Conservation (phyloP, 345 rosid species). For the Euphorbia peplus region DNA sequence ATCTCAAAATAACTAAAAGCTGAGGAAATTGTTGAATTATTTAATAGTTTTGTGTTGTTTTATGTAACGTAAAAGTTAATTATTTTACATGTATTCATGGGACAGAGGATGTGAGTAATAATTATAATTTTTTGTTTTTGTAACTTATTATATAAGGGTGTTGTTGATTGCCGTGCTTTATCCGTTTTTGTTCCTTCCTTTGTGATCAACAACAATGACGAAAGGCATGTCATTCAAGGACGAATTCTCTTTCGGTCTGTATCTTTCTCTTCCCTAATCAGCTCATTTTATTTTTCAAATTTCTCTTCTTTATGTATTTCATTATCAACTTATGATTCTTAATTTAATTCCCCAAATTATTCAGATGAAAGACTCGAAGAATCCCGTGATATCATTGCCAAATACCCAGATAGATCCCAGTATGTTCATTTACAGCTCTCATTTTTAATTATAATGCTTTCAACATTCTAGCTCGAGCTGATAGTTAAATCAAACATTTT, state of each 20-base stretch:
- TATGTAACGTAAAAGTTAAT: too few relatives aligned
- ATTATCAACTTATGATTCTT: too few relatives aligned
- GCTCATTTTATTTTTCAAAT: neutral
- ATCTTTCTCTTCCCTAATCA: neutral
- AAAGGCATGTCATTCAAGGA: conserved; percentile 47
- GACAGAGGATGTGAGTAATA: too few relatives aligned
- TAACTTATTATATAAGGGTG: too few relatives aligned
- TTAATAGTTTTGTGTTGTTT: too few relatives aligned
- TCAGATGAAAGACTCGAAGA: conserved; percentile 61
- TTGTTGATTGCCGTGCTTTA: conserved; percentile 1
- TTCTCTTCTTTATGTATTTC: neutral
- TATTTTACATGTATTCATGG: too few relatives aligned
- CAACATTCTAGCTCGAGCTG: neutral
- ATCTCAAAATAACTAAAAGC: too few relatives aligned
- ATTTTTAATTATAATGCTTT: neutral
- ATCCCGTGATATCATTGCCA: conserved; percentile 49
- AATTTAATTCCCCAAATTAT: too few relatives aligned
- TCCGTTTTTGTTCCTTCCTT: neutral
- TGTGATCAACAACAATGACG: conserved; percentile 16
- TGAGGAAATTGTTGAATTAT: too few relatives aligned
- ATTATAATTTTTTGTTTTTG: too few relatives aligned
- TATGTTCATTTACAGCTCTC: conserved; percentile 23
- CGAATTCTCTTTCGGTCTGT: conserved; percentile 55
- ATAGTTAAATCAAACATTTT: too few relatives aligned
- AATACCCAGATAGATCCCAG: conserved; percentile 67